Evolutionary conservation across 2,329 filamentous ascomycete genomes (phyloP), one percentile per base, ranked within the genome.

Genomic region (Neofusicoccum laricinum): DNA sequence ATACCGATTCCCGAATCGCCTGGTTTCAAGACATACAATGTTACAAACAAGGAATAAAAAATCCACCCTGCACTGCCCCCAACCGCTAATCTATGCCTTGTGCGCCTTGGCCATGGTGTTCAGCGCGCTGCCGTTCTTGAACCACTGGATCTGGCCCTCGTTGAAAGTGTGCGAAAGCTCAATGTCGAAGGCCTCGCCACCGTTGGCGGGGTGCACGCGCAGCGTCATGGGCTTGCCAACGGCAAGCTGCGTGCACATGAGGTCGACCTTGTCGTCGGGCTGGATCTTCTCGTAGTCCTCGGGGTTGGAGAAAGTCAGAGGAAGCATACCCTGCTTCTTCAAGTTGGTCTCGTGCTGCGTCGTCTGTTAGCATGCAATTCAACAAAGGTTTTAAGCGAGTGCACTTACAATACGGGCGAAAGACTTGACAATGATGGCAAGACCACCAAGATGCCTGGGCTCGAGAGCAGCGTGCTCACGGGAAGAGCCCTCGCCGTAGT

Each of bases 291-390:
- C 95, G 81, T 99, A 99, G 81, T 99, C 95, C 78, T 90, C 94
- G 64, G 94, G 94, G 77, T 98, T 89, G 65, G 88, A 82, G 84
- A 99, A 99, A 73, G 93, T 98, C 70, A 99, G 87, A 75, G 95
- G 95, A 83, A 99, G 91, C 94, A 99, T 97, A 82, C 95, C 95
- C 88, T 99, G 95, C 90, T 99, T 99, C 92, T 99, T 99, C 85
- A 99, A 83, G 88, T 99, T 99, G 85, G 95, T 99, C 87, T 99
- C 95, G 87, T 99, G 95, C 81, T 83, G 67, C 61, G 57, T 34
- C 36, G 32, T 46, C n/a, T 34, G 64, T 65, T 61, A 58, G 45
- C 51, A 61, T 5, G 17, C 8, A 15, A 53, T 46, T 69, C 64
- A 65, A 66, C 38, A 19, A 66, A 7, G 11, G 34, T 25, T 45